Evolutionary conservation across 2,329 filamentous ascomycete species (phyloP).

Genomic region (Stromatinia cepivora): DNA sequence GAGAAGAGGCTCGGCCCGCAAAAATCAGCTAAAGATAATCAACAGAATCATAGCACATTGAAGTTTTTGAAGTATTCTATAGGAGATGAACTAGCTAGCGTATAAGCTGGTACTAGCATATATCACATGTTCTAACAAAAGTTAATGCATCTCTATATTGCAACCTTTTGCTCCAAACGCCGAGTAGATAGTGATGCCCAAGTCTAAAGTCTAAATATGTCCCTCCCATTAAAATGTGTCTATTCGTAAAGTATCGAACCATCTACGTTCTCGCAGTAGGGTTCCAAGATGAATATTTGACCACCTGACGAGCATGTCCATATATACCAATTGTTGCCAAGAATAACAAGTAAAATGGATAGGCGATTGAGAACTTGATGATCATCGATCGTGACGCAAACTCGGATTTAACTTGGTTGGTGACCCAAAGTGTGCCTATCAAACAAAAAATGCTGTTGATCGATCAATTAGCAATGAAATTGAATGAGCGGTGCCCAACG

Average conservation of each 20-base stretch:
- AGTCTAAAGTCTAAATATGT: background rate
- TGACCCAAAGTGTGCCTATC: constrained; percentile 49
- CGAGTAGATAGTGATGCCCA: background rate
- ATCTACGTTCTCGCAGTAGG: constrained; percentile 41
- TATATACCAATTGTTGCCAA: constrained; percentile 15
- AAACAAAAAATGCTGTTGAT: constrained; percentile 45
- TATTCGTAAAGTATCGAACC: background rate
- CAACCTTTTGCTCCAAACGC: background rate
- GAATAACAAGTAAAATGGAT: constrained; percentile 45
- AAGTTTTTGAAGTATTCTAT: background rate
- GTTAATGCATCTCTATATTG: background rate
- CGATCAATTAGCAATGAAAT: background rate
- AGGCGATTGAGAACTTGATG: constrained; percentile 47
- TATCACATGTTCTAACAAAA: too few species aligned
- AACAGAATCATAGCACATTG: background rate
- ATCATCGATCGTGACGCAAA: constrained; percentile 47
- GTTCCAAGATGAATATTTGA: constrained; percentile 50
- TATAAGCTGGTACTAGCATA: too few species aligned
- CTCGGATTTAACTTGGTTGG: constrained; percentile 48
- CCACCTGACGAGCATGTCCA: constrained; percentile 25
- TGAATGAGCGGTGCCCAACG: background rate
- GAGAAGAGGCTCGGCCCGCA: background rate
- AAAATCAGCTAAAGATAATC: background rate
- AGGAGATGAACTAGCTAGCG: too few species aligned
- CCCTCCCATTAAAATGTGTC: background rate